Percentiles rank a stretch among this genome's conserved stretches.
phyloP scores from a whole-genome alignment of 352 stramenopile species.

The Phytopythium cucurbitacearum region DNA sequence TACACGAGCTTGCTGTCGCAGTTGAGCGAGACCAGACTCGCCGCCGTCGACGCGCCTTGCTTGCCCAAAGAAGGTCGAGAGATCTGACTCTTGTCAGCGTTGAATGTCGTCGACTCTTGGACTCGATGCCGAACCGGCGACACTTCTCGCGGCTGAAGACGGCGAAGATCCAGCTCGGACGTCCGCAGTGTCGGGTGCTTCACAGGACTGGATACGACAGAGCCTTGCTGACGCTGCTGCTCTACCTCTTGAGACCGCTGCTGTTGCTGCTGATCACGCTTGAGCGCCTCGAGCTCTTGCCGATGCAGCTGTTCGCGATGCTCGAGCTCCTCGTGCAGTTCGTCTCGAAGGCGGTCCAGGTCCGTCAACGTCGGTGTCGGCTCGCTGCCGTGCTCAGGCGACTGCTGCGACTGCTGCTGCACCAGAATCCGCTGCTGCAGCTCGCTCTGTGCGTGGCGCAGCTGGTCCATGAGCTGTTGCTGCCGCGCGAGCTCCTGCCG shows the following conservation, averaged over 20 bases:
- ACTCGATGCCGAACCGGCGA: no score
- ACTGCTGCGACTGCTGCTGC: slow-evolving; percentile 14
- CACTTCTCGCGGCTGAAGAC: no score
- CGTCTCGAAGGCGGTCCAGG: slow-evolving; percentile 51
- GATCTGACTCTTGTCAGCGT: no score
- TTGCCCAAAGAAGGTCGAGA: no score
- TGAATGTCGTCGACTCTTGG: no score
- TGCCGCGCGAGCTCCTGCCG: slow-evolving; percentile 40
- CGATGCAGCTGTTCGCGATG: slow-evolving; percentile 45
- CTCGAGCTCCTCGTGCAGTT: slow-evolving; percentile 44
- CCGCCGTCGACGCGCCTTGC: neutral
- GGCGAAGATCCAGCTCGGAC: no score
- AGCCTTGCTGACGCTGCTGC: neutral
- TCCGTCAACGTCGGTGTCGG: slow-evolving; percentile 44
- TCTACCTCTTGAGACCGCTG: slow-evolving; percentile 18
- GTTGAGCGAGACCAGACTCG: slow-evolving; percentile 21
- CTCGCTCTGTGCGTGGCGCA: slow-evolving; percentile 34
- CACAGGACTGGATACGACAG: no score
- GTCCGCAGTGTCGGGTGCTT: no score
- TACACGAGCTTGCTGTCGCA: slow-evolving; percentile 62
- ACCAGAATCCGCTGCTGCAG: slow-evolving; percentile 39
- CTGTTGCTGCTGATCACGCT: slow-evolving; percentile 20
- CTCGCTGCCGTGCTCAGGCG: slow-evolving; percentile 7
- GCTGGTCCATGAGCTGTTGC: slow-evolving; percentile 49
- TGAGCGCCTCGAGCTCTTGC: slow-evolving; percentile 36